Percentiles rank a stretch among this genome's conserved stretches.
Conservation (phyloP, 495 filamentous ascomycete genomes). For the Xylaria grammica region DNA sequence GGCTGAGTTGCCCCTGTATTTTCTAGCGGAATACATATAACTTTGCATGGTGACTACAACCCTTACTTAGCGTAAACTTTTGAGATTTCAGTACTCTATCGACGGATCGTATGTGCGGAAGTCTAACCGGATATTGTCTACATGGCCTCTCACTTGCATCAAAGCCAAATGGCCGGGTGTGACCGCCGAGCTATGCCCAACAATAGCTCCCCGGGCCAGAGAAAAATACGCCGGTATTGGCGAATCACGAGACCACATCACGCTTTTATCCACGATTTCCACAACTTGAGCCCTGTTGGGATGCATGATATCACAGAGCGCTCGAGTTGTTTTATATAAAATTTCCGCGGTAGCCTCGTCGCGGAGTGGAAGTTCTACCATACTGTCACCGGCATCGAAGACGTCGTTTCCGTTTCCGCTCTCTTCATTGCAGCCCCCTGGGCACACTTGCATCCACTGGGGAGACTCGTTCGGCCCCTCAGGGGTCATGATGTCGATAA, state of each 20-base stretch:
- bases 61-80: too few species aligned
- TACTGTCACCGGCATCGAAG: not conserved
- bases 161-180: not conserved
- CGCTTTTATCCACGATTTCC: not conserved
- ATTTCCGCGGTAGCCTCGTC: not conserved
- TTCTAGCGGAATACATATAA: too few species aligned
- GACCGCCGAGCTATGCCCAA: not conserved
- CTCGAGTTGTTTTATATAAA: not conserved
- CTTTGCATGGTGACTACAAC: too few species aligned
- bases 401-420: not conserved
- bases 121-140: not conserved
- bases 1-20: not conserved
- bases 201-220: not conserved
- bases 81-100: too few species aligned
- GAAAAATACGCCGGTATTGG: conserved; percentile 9
- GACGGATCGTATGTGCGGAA: conserved; percentile 4
- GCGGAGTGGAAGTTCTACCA: not conserved
- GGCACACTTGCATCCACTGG: not conserved
- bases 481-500: not conserved
- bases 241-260: not conserved
- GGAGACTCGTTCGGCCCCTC: too few species aligned
- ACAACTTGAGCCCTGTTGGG: not conserved
- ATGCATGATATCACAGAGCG: not conserved
- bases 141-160: not conserved
- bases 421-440: conserved; percentile 1